These are phyloP conservation scores for Trichaptum fuscoviolaceum DNA, from an alignment of 768 basidiomycete species.

Conservation along the genomic window DNA sequence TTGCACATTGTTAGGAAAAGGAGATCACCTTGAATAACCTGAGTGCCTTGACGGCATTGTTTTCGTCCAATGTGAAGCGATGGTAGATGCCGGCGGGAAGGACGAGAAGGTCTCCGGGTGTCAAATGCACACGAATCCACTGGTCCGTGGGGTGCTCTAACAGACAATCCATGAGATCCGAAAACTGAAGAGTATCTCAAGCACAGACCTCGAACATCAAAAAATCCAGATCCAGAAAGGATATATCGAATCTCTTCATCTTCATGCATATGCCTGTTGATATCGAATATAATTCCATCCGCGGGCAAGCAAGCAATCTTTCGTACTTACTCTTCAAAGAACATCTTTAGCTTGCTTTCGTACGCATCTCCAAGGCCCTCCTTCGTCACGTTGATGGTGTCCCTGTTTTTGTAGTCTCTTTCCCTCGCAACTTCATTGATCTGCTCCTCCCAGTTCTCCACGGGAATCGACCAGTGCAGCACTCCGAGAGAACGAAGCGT, in stretches of 20 bases:
- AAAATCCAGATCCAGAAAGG: conserved; percentile 83
- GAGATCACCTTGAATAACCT: conserved; percentile 73
- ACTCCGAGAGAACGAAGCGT: conserved; percentile 55
- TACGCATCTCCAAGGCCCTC: conserved; percentile 78
- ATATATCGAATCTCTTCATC: conserved; percentile 95
- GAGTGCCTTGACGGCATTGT: conserved; percentile 68
- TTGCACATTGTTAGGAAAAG: background rate
- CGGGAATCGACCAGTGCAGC: conserved; percentile 60
- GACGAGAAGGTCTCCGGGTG: conserved; percentile 78
- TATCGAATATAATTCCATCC: conserved; percentile 8
- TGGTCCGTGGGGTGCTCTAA: conserved; percentile 58
- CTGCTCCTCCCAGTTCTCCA: conserved; percentile 48
- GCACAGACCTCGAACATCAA: conserved; percentile 77
- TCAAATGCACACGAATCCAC: conserved; percentile 80
- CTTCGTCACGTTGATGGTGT: conserved; percentile 72
- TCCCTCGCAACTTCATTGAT: conserved; percentile 61
- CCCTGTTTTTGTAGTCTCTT: conserved; percentile 78
- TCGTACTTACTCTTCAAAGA: conserved; percentile 76
- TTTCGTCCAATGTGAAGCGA: conserved; percentile 84
- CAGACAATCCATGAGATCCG: background rate
- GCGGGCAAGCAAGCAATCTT: background rate
- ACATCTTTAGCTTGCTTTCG: conserved; percentile 74
- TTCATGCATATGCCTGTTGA: conserved; percentile 80
- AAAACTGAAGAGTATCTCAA: background rate
- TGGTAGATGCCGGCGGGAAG: conserved; percentile 92